These are phyloP conservation scores for Aspergillus wentii DNA, from an alignment of 495 filamentous ascomycete species.

Conservation along the genomic window DNA sequence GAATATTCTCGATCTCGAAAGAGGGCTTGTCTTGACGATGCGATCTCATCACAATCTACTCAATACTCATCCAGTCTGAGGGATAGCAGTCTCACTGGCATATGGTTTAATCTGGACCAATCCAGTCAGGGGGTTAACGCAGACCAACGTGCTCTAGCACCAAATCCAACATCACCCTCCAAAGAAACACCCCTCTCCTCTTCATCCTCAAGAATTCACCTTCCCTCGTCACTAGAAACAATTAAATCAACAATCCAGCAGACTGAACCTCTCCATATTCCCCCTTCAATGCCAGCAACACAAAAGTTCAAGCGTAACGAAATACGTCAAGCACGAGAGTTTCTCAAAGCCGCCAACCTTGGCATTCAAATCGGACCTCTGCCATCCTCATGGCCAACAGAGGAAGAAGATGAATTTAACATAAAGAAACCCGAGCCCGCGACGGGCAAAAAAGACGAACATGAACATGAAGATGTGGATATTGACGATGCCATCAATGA, in stretches of 20 bases:
- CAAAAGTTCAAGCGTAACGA: conserved; percentile 17
- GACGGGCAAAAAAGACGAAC: conserved; percentile 1
- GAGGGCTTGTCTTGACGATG: conserved; percentile 17
- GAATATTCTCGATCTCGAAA: conserved; percentile 18
- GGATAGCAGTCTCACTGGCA: conserved; percentile 4
- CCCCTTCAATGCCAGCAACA: background rate
- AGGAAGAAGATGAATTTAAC: conserved; percentile 7
- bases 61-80: conserved; percentile 13
- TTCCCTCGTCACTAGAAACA: conserved; percentile 10
- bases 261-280: conserved; percentile 1
- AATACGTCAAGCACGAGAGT: conserved; percentile 22
- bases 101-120: too few relatives aligned
- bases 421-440: too few relatives aligned
- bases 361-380: conserved; percentile 24
- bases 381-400: conserved; percentile 24
- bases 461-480: background rate
- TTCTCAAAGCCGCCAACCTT: conserved; percentile 18
- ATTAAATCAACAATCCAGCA: conserved; percentile 6
- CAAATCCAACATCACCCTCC: background rate
- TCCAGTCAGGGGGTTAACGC: too few relatives aligned
- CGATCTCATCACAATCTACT: conserved; percentile 18
- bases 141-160: background rate
- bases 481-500: background rate
- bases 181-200: background rate
- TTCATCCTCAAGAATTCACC: background rate